Conservation (phyloP, 345 rosid genomes). For the Dipteronia sinensis region DNA sequence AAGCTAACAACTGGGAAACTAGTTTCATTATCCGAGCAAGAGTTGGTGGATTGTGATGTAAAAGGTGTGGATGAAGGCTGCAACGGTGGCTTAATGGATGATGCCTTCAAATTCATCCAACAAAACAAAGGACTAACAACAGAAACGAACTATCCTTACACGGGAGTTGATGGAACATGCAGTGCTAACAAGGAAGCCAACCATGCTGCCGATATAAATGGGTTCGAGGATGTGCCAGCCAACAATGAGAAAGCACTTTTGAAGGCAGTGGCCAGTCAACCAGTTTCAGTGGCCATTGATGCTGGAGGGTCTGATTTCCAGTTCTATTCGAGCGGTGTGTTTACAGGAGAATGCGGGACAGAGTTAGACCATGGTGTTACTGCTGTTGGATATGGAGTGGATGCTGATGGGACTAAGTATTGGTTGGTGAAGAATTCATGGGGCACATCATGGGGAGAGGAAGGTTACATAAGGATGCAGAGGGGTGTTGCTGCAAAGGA, state of each 20-base stretch:
- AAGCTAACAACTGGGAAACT: conserved; percentile 33
- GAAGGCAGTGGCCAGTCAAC: conserved; percentile 37
- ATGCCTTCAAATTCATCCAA: conserved; percentile 33
- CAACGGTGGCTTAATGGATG: conserved; percentile 40
- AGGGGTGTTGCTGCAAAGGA: conserved; percentile 28
- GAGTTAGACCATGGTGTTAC: conserved; percentile 35
- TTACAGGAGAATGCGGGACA: conserved; percentile 30
- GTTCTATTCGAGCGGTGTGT: conserved; percentile 34
- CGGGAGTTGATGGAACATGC: conserved; percentile 33
- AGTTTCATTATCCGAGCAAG: conserved; percentile 41
- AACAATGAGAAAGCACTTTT: conserved; percentile 31
- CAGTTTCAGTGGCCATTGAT: conserved; percentile 35
- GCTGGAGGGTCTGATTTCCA: conserved; percentile 31
- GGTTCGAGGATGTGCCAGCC: conserved; percentile 33
- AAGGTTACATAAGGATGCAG: conserved; percentile 39
- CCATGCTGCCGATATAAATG: conserved; percentile 29
- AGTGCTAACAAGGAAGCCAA: conserved; percentile 18
- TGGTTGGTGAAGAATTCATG: conserved; percentile 49
- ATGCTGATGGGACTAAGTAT: conserved; percentile 17
- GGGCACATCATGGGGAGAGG: conserved; percentile 39
- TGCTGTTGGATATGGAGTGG: conserved; percentile 26
- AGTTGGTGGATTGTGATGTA: conserved; percentile 47
- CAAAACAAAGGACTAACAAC: conserved; percentile 30
- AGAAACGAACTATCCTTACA: conserved; percentile 33
- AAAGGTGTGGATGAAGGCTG: conserved; percentile 44